Evolutionary conservation across 805 yeast species (phyloP).

Genomic region (Scheffersomyces ergatensis): DNA sequence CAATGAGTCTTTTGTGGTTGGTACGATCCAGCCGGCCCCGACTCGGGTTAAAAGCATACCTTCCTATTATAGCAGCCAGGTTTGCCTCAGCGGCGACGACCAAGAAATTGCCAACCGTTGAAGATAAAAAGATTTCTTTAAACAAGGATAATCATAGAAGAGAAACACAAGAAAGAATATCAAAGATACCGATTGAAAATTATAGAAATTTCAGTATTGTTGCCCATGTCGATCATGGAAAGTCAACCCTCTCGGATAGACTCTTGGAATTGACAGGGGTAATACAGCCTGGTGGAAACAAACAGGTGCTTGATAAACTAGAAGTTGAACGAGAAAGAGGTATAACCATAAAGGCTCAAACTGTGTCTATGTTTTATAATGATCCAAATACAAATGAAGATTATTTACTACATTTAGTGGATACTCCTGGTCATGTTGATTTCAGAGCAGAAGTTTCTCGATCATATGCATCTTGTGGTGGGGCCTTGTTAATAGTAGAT

Average conservation of each 20-base stretch:
- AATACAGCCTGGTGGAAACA: constrained; percentile 68
- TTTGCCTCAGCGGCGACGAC: too few relatives aligned
- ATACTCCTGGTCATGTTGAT: constrained; percentile 98
- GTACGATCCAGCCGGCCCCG: too few relatives aligned
- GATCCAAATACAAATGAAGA: constrained; percentile 59
- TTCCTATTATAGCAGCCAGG: too few relatives aligned
- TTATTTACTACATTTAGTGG: constrained; percentile 85
- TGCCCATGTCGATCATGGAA: constrained; percentile 92
- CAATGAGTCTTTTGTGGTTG: too few relatives aligned
- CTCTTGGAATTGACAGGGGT: constrained; percentile 87
- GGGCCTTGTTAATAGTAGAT: constrained; percentile 86
- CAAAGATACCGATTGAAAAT: constrained; percentile 76
- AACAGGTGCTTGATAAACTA: constrained; percentile 84
- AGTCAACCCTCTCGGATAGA: constrained; percentile 87
- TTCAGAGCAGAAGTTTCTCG: constrained; percentile 91
- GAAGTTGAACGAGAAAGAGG: constrained; percentile 97
- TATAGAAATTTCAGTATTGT: constrained; percentile 91
- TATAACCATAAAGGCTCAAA: constrained; percentile 95
- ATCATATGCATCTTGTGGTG: constrained; percentile 95
- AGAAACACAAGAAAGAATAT: constrained; percentile 54
- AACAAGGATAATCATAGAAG: constrained; percentile 33
- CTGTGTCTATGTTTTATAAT: constrained; percentile 87
- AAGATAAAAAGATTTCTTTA: constrained; percentile 19
- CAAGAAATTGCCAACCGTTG: too few relatives aligned
- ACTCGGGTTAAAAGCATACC: too few relatives aligned